Evolutionary conservation across 1,139 yeast genomes (phyloP).

Genomic region (Schwanniomyces etchellsii): DNA sequence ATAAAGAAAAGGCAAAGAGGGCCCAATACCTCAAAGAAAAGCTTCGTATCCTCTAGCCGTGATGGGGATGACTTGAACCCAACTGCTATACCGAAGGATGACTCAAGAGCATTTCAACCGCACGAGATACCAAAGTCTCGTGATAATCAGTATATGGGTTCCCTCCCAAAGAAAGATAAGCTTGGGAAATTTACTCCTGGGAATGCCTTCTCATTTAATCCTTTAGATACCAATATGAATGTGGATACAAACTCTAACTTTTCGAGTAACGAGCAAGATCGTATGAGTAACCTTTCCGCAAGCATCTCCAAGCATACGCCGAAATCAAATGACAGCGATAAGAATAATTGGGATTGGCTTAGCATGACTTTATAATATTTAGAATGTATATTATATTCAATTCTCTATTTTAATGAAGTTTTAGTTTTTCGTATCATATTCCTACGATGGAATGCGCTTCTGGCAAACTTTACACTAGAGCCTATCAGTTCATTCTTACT

Average conservation of each 20-base stretch:
- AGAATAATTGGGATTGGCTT: slow-evolving; percentile 33
- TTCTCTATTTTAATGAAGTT: slow-evolving; percentile 1
- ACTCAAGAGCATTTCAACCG: slow-evolving; percentile 5
- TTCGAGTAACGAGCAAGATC: slow-evolving; percentile 2
- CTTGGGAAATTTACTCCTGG: not conserved
- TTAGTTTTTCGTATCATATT: too few species aligned
- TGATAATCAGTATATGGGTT: not conserved
- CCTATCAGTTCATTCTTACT: too few species aligned
- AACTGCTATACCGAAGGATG: slow-evolving; percentile 15
- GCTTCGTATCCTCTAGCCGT: slow-evolving; percentile 8
- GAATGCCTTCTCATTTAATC: not conserved
- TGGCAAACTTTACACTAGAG: too few species aligned
- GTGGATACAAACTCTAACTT: not conserved
- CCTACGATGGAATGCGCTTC: too few species aligned
- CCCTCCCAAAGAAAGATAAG: not conserved
- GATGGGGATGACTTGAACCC: slow-evolving; percentile 39
- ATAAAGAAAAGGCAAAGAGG: slow-evolving; percentile 61
- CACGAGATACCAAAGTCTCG: not conserved
- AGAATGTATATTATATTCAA: slow-evolving; percentile 1
- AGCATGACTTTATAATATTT: slow-evolving; percentile 26
- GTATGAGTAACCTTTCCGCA: not conserved
- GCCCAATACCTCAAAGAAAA: slow-evolving; percentile 5
- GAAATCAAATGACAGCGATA: slow-evolving; percentile 7
- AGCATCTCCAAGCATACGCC: slow-evolving; percentile 2
- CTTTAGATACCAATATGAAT: not conserved